Evolutionary conservation across 2,329 filamentous ascomycete species (phyloP).

Genomic region (Trichocomaceae sp.): DNA sequence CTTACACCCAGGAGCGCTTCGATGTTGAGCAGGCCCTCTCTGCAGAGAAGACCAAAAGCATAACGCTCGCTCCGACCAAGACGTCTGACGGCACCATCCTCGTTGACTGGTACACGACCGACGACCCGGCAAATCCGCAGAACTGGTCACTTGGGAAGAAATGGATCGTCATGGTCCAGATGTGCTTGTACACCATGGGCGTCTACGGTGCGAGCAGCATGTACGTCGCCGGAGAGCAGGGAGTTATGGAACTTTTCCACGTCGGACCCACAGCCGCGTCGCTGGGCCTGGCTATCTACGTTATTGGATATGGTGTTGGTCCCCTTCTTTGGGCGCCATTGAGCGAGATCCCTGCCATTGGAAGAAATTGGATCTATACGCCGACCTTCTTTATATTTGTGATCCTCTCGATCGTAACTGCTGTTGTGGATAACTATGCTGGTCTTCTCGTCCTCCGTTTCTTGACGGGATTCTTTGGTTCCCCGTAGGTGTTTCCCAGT

Average conservation of each 20-base stretch:
- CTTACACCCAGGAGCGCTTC: slow-evolving; percentile 23
- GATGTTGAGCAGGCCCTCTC: slow-evolving; percentile 25
- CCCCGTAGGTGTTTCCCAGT: slow-evolving; percentile 32
- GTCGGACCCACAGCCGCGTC: slow-evolving; percentile 24
- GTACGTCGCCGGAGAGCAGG: slow-evolving; percentile 17
- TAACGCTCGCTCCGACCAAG: slow-evolving; percentile 26
- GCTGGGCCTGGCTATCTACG: slow-evolving; percentile 30
- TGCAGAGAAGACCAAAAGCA: slow-evolving; percentile 23
- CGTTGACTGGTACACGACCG: slow-evolving; percentile 29
- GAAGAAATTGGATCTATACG: slow-evolving; percentile 62
- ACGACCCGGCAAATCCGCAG: slow-evolving; percentile 23
- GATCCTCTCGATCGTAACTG: slow-evolving; percentile 59
- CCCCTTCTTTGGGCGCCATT: slow-evolving; percentile 61
- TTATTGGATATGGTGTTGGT: slow-evolving; percentile 48
- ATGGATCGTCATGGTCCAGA: slow-evolving; percentile 17
- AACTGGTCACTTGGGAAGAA: slow-evolving; percentile 23
- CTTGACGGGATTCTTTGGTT: slow-evolving; percentile 60
- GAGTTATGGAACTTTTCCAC: slow-evolving; percentile 22
- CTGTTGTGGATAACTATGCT: slow-evolving; percentile 56
- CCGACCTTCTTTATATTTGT: slow-evolving; percentile 63
- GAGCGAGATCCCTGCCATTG: slow-evolving; percentile 59
- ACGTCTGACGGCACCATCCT: slow-evolving; percentile 33
- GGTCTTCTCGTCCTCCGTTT: slow-evolving; percentile 59
- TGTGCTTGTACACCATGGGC: slow-evolving; percentile 31
- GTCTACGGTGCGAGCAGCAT: slow-evolving; percentile 32